These are phyloP conservation scores for Linum trigynum DNA, from an alignment of 345 rosid genomes.

Conservation along the genomic window DNA sequence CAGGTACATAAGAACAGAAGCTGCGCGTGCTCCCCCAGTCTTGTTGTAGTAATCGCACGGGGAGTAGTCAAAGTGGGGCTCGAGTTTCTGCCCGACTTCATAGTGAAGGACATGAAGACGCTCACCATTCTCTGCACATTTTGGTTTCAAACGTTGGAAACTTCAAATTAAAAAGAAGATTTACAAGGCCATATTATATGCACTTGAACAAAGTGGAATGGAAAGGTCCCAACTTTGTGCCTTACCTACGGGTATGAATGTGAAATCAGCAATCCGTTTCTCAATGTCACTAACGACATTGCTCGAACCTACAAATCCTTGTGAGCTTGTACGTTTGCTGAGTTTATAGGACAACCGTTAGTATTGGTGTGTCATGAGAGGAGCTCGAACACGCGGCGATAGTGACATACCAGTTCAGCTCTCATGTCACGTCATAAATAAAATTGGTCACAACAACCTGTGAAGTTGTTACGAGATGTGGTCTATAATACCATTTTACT, in stretches of 20 bases:
- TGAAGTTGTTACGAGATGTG: no score
- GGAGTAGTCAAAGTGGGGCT: constrained; percentile 92
- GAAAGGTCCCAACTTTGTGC: constrained; percentile 15
- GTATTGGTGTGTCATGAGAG: no score
- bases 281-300: constrained; percentile 64
- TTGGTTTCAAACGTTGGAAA: not conserved
- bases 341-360: not conserved
- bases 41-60: constrained; percentile 57
- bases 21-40: constrained; percentile 93
- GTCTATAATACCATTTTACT: no score
- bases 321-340: constrained; percentile 90
- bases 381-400: no score
- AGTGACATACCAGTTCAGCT: no score
- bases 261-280: constrained; percentile 77
- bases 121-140: constrained; percentile 73
- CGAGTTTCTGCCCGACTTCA: constrained; percentile 88
- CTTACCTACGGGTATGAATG: constrained; percentile 78
- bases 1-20: constrained; percentile 94
- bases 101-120: constrained; percentile 93
- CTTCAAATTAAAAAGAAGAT: no score
- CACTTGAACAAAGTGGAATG: not conserved
- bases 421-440: no score
- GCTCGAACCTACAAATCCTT: constrained; percentile 66
- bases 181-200: no score
- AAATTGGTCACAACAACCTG: no score